Evolutionary conservation across 2,329 filamentous ascomycete genomes (phyloP).

Genomic region (Pseudogymnoascus sp.): DNA sequence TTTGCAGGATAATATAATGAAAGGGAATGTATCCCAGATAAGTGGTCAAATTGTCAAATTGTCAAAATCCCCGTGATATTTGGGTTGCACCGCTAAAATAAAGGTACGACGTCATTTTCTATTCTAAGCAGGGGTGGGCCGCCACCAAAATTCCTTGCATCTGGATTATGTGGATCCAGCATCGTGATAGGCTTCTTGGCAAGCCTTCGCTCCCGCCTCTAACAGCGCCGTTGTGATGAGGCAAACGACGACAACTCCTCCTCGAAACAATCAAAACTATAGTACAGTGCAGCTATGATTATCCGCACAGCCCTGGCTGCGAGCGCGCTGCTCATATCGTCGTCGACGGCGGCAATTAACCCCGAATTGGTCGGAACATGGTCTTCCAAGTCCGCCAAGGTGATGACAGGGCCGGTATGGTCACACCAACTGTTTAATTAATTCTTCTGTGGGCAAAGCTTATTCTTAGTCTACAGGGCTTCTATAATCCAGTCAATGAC

Average conservation of each 20-base stretch:
- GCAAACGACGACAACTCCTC: neutral
- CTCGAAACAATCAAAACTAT: neutral
- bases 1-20: neutral
- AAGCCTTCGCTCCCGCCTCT: conserved; percentile 3
- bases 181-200: neutral
- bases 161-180: neutral
- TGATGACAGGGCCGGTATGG: conserved; percentile 60
- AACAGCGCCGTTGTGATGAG: neutral
- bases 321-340: conserved; percentile 21
- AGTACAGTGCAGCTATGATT: neutral
- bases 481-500: conserved; percentile 60
- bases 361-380: conserved; percentile 58
- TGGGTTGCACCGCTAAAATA: neutral
- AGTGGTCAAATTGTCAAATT: neutral
- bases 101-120: conserved; percentile 6
- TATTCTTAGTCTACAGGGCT: conserved; percentile 40
- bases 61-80: neutral
- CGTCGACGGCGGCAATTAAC: conserved; percentile 35
- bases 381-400: conserved; percentile 61
- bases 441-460: conserved; percentile 21
- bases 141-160: conserved; percentile 6
- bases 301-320: conserved; percentile 22
- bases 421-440: conserved; percentile 19
- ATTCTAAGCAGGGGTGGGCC: conserved; percentile 7
- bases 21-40: neutral